Evolutionary conservation across 2,329 filamentous ascomycete species (phyloP), one percentile per base, ranked within the genome.

Genomic region (Aspergillus udagawae): DNA sequence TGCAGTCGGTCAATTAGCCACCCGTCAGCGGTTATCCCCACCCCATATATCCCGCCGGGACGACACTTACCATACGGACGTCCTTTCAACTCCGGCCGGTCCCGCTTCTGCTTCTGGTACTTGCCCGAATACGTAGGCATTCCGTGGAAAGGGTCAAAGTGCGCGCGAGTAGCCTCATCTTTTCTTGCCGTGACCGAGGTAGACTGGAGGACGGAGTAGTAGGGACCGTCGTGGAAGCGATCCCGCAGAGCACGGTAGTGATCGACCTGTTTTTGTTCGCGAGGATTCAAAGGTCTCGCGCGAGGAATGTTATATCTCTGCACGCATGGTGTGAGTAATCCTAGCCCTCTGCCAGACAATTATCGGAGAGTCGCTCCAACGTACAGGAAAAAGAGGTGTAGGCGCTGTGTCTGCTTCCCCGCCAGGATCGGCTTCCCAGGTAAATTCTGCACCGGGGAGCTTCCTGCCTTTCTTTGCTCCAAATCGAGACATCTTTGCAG

Each of bases 141-240:
- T 55, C 83, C 82, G 47, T 81, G 78, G 65, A 87, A 87, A 1
- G 85, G 82, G 67, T 87, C 83, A 65, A 86, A 83, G 21, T 79
- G 78, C 2, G 73, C 74, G 66, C 77, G 69, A 65, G 77, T 73
- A 64, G 72, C 59, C 60, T 71, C 71, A 62, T 76, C 70, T 62
- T 78, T 75, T 67, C 82, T 74, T 56, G 78, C 71, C 55, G 75
- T 58, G 49, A 72, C 64, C 21, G 72, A 66, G 47, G 72, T 59
- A 49, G 73, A 57, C 58, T 74, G 79, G 4, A 85, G 74, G 20
- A 83, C 76, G 0, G 82, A 80, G 71, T 84, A 87, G 60, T 84
- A 81, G 0, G 84, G 83, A 0, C 84, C 84, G 49, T 85, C 80
- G 63, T 84, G 83, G 56, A 83, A 80, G 48, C 76, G 76, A 49